These are phyloP conservation scores for Protomyces arabidopsidicola DNA, from an alignment of 1,139 yeast genomes.

Conservation along the genomic window DNA sequence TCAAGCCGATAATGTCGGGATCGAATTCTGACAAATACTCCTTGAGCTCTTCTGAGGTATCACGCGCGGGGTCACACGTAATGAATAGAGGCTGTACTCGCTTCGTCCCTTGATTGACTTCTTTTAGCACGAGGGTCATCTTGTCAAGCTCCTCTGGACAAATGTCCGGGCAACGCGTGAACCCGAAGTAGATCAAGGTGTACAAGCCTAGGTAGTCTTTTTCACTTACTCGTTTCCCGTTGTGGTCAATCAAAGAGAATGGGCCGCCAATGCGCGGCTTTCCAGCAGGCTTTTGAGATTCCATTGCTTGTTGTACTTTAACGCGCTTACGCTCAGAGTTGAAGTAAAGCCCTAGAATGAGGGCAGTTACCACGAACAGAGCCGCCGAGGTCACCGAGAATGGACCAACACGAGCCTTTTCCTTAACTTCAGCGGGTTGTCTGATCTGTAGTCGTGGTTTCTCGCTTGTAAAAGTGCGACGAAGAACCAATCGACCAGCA, in stretches of 20 bases:
- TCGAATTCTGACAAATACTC: slow-evolving; percentile 60
- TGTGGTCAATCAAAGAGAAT: slow-evolving; percentile 63
- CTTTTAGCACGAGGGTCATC: slow-evolving; percentile 48
- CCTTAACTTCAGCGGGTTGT: slow-evolving; percentile 6
- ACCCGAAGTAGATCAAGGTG: slow-evolving; percentile 82
- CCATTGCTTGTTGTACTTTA: slow-evolving; percentile 40
- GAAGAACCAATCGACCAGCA: too few relatives aligned
- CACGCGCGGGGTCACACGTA: slow-evolving; percentile 95
- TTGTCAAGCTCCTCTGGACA: slow-evolving; percentile 97
- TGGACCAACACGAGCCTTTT: slow-evolving; percentile 37
- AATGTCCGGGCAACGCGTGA: slow-evolving; percentile 95
- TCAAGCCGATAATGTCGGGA: slow-evolving; percentile 78
- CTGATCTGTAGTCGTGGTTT: background rate
- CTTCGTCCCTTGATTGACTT: slow-evolving; percentile 22
- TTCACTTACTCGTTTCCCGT: slow-evolving; percentile 70
- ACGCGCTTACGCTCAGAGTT: slow-evolving; percentile 64
- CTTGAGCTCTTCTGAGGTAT: slow-evolving; percentile 62
- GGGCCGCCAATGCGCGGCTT: slow-evolving; percentile 92
- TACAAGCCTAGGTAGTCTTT: slow-evolving; percentile 71
- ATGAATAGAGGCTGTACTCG: slow-evolving; percentile 61
- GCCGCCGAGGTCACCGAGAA: slow-evolving; percentile 85
- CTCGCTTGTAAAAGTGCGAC: background rate
- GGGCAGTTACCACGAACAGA: slow-evolving; percentile 62
- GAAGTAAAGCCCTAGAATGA: slow-evolving; percentile 64
- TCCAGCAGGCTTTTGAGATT: slow-evolving; percentile 49